Conservation (phyloP, 176 grass and related monocot genomes). For the Oryza coarctata region DNA sequence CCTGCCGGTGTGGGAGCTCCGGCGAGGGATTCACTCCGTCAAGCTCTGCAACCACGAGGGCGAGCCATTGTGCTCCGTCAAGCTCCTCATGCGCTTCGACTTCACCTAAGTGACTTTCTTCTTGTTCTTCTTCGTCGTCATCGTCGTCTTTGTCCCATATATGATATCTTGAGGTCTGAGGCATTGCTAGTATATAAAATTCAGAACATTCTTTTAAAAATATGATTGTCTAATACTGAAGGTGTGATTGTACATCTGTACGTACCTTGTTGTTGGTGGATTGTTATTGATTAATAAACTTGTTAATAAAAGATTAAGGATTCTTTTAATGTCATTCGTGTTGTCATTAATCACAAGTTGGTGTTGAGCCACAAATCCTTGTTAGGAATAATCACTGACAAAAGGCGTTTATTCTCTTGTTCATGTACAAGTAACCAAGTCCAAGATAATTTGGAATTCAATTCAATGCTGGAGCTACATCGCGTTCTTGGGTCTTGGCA, state of each 20-base stretch:
- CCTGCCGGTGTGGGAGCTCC: slow-evolving; percentile 77
- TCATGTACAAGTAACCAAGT: background rate
- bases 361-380: background rate
- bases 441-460: background rate
- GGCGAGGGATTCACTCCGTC: slow-evolving; percentile 53
- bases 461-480: background rate
- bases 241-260: background rate
- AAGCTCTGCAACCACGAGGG: slow-evolving; percentile 48
- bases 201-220: background rate
- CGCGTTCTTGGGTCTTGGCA: background rate
- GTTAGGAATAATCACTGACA: background rate
- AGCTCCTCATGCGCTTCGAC: slow-evolving; percentile 77
- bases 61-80: slow-evolving; percentile 53
- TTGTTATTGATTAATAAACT: background rate
- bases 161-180: too few species aligned
- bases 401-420: background rate
- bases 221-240: background rate
- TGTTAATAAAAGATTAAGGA: background rate
- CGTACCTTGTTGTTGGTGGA: background rate
- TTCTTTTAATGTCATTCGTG: background rate
- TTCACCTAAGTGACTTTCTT: slow-evolving; percentile 16
- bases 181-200: too few species aligned
- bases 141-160: background rate
- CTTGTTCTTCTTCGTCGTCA: background rate
- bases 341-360: background rate